Conservation (phyloP, 768 basidiomycete genomes). For the Hygrocybe punicea region DNA sequence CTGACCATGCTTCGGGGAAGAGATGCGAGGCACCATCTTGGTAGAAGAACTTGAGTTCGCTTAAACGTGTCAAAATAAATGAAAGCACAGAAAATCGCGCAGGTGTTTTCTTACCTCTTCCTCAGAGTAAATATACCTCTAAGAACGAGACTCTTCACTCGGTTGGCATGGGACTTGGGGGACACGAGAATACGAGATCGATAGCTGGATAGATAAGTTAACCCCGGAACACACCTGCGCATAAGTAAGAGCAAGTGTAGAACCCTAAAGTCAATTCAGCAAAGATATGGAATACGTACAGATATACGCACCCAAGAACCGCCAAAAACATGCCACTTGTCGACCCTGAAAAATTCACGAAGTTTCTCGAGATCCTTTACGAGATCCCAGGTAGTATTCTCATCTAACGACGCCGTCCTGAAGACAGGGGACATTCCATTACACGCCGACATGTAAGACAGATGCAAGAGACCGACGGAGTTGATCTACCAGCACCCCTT, state of each 20-base stretch:
- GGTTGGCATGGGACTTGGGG: constrained; percentile 69
- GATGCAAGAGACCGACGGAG: constrained; percentile 54
- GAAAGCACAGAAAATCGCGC: neutral
- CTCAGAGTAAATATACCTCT: constrained; percentile 89
- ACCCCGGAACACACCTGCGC: constrained; percentile 55
- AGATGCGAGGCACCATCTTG: constrained; percentile 79
- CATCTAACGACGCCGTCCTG: constrained; percentile 70
- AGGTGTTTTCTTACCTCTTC: constrained; percentile 57
- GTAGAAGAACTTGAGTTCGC: constrained; percentile 90
- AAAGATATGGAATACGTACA: neutral
- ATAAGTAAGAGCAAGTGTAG: constrained; percentile 82
- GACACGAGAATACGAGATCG: neutral
- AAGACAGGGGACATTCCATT: neutral
- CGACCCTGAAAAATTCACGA: constrained; percentile 68
- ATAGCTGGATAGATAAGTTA: neutral
- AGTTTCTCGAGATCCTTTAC: constrained; percentile 87
- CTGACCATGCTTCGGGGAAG: constrained; percentile 86
- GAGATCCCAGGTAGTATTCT: constrained; percentile 94
- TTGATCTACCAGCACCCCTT: constrained; percentile 83
- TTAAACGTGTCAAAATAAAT: constrained; percentile 11
- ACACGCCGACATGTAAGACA: constrained; percentile 4
- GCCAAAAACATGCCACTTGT: constrained; percentile 93
- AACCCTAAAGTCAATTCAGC: constrained; percentile 51
- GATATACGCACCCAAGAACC: constrained; percentile 77
- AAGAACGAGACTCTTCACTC: constrained; percentile 74